A percentile compares a stretch with the other conserved stretches of the same genome.
These are phyloP conservation scores for Scleromitrula shiraiana DNA, from an alignment of 2,329 filamentous ascomycete species.

Conservation along the genomic window DNA sequence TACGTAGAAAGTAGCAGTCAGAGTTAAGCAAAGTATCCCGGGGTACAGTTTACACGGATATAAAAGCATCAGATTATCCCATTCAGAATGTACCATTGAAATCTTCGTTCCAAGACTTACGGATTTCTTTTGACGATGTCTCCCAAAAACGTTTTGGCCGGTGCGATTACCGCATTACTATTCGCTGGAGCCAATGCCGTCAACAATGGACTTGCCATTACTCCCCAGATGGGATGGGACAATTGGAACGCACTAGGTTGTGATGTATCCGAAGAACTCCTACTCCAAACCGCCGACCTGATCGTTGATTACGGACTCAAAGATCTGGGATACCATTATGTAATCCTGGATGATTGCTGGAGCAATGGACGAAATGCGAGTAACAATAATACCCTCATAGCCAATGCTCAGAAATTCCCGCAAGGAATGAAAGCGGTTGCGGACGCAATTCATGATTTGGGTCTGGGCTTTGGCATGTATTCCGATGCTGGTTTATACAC, in stretches of 20 bases:
- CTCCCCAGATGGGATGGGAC: conserved; percentile 36
- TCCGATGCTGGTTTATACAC: conserved; percentile 37
- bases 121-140: no score
- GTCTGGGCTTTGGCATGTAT: conserved; percentile 47
- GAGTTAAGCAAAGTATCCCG: background rate
- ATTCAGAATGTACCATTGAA: background rate
- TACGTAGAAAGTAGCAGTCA: no score
- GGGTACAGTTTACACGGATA: background rate
- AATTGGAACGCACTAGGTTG: conserved; percentile 45
- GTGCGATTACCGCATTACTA: conserved; percentile 12
- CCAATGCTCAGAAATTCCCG: conserved; percentile 37
- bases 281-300: conserved; percentile 39
- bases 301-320: conserved; percentile 42
- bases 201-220: conserved; percentile 35
- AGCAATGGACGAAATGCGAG: conserved; percentile 35
- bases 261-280: conserved; percentile 42
- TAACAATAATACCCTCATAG: conserved; percentile 35
- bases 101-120: background rate
- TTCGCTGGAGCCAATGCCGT: conserved; percentile 21
- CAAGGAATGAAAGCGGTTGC: conserved; percentile 40
- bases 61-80: background rate
- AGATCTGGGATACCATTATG: conserved; percentile 48
- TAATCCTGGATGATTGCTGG: conserved; percentile 49
- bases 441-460: conserved; percentile 39
- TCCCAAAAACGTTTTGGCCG: background rate